phyloP scores from a whole-genome alignment of 768 basidiomycete genomes.

The Auriscalpium orientale region DNA sequence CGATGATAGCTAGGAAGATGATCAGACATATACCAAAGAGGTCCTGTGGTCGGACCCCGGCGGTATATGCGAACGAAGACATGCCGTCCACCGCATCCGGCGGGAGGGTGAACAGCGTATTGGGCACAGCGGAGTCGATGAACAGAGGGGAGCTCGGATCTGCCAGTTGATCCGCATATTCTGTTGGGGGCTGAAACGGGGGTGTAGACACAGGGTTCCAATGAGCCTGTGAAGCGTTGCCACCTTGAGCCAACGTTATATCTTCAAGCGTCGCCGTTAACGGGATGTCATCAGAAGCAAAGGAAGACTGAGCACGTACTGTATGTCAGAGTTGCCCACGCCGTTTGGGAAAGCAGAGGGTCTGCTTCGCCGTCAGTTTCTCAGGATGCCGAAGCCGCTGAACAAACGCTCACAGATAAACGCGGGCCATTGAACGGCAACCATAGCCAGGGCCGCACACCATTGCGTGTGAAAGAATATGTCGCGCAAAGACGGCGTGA shows the following conservation, averaged over 20 bases:
- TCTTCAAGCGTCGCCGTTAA: constrained; percentile 38
- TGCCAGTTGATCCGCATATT: constrained; percentile 65
- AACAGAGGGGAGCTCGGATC: constrained; percentile 71
- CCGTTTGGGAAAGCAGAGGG: constrained; percentile 80
- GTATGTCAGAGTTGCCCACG: constrained; percentile 80
- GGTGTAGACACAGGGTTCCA: constrained; percentile 61
- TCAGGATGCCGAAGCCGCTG: not conserved
- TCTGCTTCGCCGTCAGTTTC: constrained; percentile 37
- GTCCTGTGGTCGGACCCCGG: constrained; percentile 78
- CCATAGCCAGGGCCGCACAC: constrained; percentile 83
- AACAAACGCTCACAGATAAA: constrained; percentile 64
- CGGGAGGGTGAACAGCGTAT: constrained; percentile 68
- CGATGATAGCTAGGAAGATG: constrained; percentile 75
- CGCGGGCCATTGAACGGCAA: constrained; percentile 91
- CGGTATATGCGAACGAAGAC: constrained; percentile 71
- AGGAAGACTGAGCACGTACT: constrained; percentile 35
- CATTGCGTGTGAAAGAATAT: constrained; percentile 91
- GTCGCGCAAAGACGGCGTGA: constrained; percentile 88
- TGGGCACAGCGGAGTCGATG: constrained; percentile 59
- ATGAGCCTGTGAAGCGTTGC: constrained; percentile 36
- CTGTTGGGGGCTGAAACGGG: constrained; percentile 56
- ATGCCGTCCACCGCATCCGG: constrained; percentile 59
- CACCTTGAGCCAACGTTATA: constrained; percentile 54
- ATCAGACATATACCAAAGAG: constrained; percentile 77
- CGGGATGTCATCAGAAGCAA: not conserved